These are phyloP conservation scores for Populus nigra DNA, from an alignment of 345 rosid genomes.

Conservation along the genomic window DNA sequence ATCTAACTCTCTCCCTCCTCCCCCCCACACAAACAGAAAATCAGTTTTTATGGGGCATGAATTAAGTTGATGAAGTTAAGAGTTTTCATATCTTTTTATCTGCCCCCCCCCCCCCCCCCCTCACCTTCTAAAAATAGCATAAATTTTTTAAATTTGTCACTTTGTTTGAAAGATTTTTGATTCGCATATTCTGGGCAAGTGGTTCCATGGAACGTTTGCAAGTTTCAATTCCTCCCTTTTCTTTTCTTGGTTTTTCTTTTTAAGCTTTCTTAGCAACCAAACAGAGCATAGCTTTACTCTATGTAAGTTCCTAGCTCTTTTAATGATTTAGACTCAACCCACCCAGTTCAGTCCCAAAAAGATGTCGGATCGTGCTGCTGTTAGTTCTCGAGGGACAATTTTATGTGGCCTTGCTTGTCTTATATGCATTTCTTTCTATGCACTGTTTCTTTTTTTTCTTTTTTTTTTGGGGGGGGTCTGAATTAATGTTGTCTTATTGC, in stretches of 20 bases:
- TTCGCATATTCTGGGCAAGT: not conserved
- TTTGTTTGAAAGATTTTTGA: not conserved
- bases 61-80: not conserved
- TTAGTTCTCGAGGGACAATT: not conserved
- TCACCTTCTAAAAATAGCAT: not conserved
- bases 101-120: not conserved
- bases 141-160: not conserved
- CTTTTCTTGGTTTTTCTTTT: not conserved
- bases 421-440: not conserved
- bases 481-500: not conserved
- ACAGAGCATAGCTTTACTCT: slow-evolving; percentile 18
- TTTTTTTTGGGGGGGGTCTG: not conserved
- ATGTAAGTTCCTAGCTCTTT: not conserved
- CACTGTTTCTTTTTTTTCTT: not conserved
- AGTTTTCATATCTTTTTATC: not conserved
- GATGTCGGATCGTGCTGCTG: not conserved
- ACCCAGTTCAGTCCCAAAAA: not conserved
- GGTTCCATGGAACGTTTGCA: not conserved
- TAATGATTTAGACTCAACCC: not conserved
- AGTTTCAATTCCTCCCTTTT: not conserved
- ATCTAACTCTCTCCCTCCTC: not conserved
- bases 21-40: not conserved
- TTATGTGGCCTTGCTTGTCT: not conserved
- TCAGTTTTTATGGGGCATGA: not conserved
- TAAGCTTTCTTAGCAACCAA: slow-evolving; percentile 34